Conservation (phyloP, 306 rosid genomes). For the Pyrus communis region DNA sequence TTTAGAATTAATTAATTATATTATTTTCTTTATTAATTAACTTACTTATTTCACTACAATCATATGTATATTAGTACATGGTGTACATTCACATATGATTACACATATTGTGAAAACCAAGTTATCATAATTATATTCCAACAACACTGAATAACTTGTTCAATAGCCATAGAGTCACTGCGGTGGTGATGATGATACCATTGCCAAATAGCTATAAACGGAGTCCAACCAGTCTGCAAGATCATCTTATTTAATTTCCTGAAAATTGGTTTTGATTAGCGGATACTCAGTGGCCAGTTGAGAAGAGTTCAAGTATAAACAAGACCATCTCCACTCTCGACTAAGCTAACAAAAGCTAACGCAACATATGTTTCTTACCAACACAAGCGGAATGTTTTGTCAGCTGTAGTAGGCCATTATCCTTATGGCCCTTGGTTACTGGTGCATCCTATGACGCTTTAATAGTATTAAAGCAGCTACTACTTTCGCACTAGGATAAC, state of each 20-base stretch:
- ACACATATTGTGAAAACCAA: too few species aligned
- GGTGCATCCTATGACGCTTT: slow-evolving; percentile 60
- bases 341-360: background rate
- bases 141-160: too few species aligned
- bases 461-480: slow-evolving; percentile 61
- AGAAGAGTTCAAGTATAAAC: slow-evolving; percentile 7
- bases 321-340: background rate
- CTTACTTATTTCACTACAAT: too few species aligned
- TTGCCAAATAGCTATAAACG: slow-evolving; percentile 81
- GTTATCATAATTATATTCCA: too few species aligned
- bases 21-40: too few species aligned
- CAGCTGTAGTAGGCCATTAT: slow-evolving; percentile 46
- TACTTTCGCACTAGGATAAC: slow-evolving; percentile 57
- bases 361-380: slow-evolving; percentile 29
- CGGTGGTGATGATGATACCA: slow-evolving; percentile 25
- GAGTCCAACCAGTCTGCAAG: slow-evolving; percentile 62
- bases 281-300: slow-evolving; percentile 10
- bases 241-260: slow-evolving; percentile 47
- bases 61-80: too few species aligned
- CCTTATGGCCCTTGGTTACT: slow-evolving; percentile 34
- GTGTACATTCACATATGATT: too few species aligned
- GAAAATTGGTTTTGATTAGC: slow-evolving; percentile 18
- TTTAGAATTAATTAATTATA: too few species aligned
- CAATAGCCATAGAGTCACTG: too few species aligned
- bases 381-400: slow-evolving; percentile 53